These are phyloP conservation scores for Podospora pseudocomata DNA, from an alignment of 495 filamentous ascomycete genomes.

Conservation along the genomic window DNA sequence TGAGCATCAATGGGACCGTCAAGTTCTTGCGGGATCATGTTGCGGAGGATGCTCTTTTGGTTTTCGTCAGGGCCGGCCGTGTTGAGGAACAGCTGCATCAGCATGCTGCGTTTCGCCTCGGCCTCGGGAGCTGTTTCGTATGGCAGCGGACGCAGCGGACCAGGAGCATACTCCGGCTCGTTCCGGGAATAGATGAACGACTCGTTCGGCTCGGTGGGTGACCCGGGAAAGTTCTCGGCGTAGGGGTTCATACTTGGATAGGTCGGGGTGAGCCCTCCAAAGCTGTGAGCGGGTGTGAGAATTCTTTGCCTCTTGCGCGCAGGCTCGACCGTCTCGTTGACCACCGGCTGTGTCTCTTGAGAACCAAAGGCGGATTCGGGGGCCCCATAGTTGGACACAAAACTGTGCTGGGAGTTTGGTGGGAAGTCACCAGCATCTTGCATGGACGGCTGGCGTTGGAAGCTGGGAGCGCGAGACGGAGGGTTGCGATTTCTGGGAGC, in stretches of 20 bases:
- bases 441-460: slow-evolving; percentile 56
- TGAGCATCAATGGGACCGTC: slow-evolving; percentile 86
- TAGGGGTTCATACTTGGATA: slow-evolving; percentile 52
- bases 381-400: slow-evolving; percentile 44
- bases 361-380: slow-evolving; percentile 43
- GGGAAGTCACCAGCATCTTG: slow-evolving; percentile 53
- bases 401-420: slow-evolving; percentile 49
- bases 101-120: slow-evolving; percentile 68
- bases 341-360: slow-evolving; percentile 40
- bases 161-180: slow-evolving; percentile 48
- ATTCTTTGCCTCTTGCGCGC: slow-evolving; percentile 71
- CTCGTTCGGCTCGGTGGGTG: slow-evolving; percentile 82
- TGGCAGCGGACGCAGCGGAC: slow-evolving; percentile 66
- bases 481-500: slow-evolving; percentile 57
- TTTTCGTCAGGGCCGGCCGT: slow-evolving; percentile 56
- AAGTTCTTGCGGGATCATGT: slow-evolving; percentile 72
- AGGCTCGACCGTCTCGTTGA: slow-evolving; percentile 63
- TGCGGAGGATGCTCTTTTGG: slow-evolving; percentile 43
- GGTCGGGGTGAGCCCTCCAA: slow-evolving; percentile 39
- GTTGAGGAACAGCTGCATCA: slow-evolving; percentile 87
- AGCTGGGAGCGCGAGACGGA: slow-evolving; percentile 48
- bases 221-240: slow-evolving; percentile 45
- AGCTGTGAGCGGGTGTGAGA: slow-evolving; percentile 45
- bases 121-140: slow-evolving; percentile 61
- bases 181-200: slow-evolving; percentile 70